Evolutionary conservation across 2,329 filamentous ascomycete genomes (phyloP).

Genomic region (Sporothrix mexicana): DNA sequence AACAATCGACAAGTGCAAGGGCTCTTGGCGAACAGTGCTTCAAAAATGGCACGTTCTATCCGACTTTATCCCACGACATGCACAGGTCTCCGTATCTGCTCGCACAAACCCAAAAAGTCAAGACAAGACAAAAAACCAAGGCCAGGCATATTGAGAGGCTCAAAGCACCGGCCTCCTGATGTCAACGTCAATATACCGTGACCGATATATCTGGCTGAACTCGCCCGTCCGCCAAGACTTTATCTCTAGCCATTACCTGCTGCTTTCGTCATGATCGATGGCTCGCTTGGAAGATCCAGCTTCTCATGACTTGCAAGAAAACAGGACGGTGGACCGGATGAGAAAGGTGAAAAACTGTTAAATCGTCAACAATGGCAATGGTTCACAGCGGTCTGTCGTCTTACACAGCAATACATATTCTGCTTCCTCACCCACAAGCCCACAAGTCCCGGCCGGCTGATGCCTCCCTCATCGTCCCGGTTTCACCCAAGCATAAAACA

Average conservation of each 20-base stretch:
- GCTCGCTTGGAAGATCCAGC: neutral
- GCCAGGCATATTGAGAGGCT: neutral
- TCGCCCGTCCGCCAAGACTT: neutral
- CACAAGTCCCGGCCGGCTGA: conserved; percentile 22
- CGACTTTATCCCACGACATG: neutral
- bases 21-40: conserved; percentile 5
- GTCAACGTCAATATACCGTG: conserved; percentile 13
- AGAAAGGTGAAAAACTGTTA: neutral
- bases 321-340: neutral
- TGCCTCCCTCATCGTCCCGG: conserved; percentile 30
- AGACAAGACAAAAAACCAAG: neutral
- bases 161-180: conserved; percentile 9
- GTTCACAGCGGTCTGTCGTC: neutral
- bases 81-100: too few species aligned
- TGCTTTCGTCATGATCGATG: neutral
- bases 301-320: neutral
- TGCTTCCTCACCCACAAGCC: neutral
- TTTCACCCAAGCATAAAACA: conserved; percentile 35
- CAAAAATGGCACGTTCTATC: neutral
- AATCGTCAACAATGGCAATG: neutral
- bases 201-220: conserved; percentile 21
- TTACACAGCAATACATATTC: neutral
- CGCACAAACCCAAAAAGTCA: neutral
- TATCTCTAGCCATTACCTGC: conserved; percentile 22
- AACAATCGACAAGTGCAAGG: neutral